These are phyloP conservation scores for Coniosporium tulheliwenetii DNA, from an alignment of 2,329 filamentous ascomycete species.

Conservation along the genomic window DNA sequence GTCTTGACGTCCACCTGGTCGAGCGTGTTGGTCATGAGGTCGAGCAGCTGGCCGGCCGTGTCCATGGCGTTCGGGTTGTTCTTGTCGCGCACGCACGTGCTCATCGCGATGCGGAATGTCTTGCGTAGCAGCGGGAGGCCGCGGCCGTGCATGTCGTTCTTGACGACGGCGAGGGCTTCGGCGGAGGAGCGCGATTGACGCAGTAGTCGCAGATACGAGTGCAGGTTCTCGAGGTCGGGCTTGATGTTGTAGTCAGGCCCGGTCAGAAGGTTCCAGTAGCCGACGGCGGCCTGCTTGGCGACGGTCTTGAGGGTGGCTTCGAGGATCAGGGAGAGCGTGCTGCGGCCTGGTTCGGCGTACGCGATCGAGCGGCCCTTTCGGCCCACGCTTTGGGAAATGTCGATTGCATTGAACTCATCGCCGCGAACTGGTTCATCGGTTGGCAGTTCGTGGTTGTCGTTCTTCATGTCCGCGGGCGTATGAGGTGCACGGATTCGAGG, in stretches of 20 bases:
- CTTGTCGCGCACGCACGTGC: constrained; percentile 58
- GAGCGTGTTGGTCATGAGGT: constrained; percentile 39
- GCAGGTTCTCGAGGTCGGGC: constrained; percentile 59
- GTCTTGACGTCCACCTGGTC: constrained; percentile 33
- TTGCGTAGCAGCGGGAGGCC: constrained; percentile 19
- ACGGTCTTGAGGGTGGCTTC: constrained; percentile 45
- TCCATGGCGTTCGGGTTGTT: constrained; percentile 55
- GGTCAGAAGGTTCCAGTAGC: constrained; percentile 68
- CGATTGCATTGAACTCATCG: constrained; percentile 6
- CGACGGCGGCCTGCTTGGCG: constrained; percentile 44
- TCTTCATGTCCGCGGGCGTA: constrained; percentile 8
- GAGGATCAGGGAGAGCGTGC: constrained; percentile 53
- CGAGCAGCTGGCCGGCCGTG: constrained; percentile 49
- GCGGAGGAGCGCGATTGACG: constrained; percentile 49
- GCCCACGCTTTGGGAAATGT: constrained; percentile 13
- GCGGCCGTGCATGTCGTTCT: constrained; percentile 20
- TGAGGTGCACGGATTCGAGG: constrained; percentile 18
- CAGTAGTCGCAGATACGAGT: constrained; percentile 51
- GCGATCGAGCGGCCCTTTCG: constrained; percentile 11
- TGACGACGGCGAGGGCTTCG: constrained; percentile 43
- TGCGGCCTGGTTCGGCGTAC: constrained; percentile 34
- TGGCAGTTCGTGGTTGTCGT: background rate
- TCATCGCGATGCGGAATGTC: constrained; percentile 59
- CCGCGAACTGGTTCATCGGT: constrained; percentile 1
- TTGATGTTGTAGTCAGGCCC: constrained; percentile 36